These are phyloP conservation scores for Senecio squalidus DNA, from an alignment of 140 eudicot genomes.

Conservation along the genomic window DNA sequence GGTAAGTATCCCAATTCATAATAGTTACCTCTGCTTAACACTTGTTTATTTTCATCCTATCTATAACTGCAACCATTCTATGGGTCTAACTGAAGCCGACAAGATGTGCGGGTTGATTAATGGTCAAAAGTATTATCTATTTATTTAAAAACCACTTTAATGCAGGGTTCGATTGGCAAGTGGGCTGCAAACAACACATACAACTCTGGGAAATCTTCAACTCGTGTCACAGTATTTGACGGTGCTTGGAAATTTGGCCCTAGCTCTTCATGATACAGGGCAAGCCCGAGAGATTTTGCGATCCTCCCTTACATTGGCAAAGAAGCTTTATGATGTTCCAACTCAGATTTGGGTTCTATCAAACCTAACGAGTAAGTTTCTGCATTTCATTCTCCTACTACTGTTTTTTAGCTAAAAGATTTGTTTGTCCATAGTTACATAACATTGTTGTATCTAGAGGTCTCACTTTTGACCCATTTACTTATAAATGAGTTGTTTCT, in stretches of 20 bases:
- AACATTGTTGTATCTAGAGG: too few relatives aligned
- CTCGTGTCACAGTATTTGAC: slow-evolving; percentile 93
- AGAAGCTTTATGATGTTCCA: slow-evolving; percentile 89
- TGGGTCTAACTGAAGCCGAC: too few relatives aligned
- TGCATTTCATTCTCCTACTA: background rate
- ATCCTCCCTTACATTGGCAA: slow-evolving; percentile 86
- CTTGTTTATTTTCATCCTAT: too few relatives aligned
- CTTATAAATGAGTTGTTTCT: too few relatives aligned
- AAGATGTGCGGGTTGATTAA: too few relatives aligned
- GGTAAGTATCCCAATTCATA: slow-evolving; percentile 36
- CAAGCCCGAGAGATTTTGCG: slow-evolving; percentile 92
- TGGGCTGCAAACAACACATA: slow-evolving; percentile 92
- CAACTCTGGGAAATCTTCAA: slow-evolving; percentile 84
- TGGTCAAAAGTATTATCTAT: too few relatives aligned
- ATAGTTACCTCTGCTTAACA: background rate
- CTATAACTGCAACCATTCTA: too few relatives aligned
- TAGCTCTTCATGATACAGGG: slow-evolving; percentile 86
- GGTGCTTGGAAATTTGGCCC: slow-evolving; percentile 81
- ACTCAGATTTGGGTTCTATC: slow-evolving; percentile 97
- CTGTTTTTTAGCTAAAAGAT: background rate
- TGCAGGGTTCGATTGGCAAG: slow-evolving; percentile 84
- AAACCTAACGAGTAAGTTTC: slow-evolving; percentile 44
- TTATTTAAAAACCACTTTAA: too few relatives aligned
- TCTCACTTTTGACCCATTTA: too few relatives aligned
- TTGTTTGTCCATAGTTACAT: too few relatives aligned